Percentiles rank a stretch among this genome's conserved stretches.
These are phyloP conservation scores for Kluyveromyces aestuarii DNA, from an alignment of 805 yeast genomes.

Conservation along the genomic window DNA sequence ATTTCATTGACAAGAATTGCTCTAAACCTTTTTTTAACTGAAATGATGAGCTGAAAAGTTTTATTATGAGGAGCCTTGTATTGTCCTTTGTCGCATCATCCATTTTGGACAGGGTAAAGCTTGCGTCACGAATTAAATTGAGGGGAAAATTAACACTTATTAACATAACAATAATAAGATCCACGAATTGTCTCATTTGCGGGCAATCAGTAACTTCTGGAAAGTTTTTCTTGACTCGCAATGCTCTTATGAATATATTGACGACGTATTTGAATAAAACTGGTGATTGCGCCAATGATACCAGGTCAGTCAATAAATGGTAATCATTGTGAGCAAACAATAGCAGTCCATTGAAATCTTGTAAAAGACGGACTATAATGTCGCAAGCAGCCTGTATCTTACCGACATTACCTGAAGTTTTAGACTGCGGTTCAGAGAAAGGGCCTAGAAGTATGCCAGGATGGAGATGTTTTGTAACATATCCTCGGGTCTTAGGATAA, in stretches of 20 bases:
- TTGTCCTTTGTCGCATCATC: background rate
- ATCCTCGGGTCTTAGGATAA: constrained; percentile 21
- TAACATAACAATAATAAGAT: constrained; percentile 49
- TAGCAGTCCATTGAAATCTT: constrained; percentile 69
- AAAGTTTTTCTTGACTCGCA: constrained; percentile 37
- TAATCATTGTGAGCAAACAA: constrained; percentile 51
- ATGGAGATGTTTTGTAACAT: constrained; percentile 47
- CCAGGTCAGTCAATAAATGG: constrained; percentile 44
- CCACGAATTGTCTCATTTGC: constrained; percentile 53
- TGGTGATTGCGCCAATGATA: constrained; percentile 55
- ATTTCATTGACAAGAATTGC: background rate
- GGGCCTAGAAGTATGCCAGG: constrained; percentile 54
- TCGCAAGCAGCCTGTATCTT: constrained; percentile 52
- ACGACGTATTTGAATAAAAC: constrained; percentile 52
- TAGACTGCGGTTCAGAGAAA: constrained; percentile 55
- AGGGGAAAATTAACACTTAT: constrained; percentile 23
- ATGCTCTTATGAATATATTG: constrained; percentile 61
- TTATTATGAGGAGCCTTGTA: background rate
- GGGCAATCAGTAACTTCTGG: constrained; percentile 26
- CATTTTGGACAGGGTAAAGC: background rate
- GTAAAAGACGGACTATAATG: constrained; percentile 51
- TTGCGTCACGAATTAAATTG: background rate
- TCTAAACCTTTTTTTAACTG: background rate
- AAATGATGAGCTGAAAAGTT: background rate
- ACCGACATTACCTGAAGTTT: constrained; percentile 40